Base-by-base conservation (phyloP, 2,329 filamentous ascomycete genomes). In the Cordyceps javanica region DNA sequence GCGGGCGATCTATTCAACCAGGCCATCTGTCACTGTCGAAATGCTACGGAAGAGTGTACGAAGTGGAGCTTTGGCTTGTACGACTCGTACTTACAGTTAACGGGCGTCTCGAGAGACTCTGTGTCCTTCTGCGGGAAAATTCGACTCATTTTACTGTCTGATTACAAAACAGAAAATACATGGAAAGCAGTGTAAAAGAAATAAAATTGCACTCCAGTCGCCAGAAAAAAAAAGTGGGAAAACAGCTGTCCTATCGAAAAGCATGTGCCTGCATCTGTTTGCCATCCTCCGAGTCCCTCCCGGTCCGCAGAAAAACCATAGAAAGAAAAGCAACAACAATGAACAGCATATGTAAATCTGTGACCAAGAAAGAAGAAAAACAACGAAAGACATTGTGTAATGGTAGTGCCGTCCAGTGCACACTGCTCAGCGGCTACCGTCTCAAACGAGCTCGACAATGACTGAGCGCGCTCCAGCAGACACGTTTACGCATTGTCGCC, bases 171-270 rank as follows among this genome's bases (percentile, higher is more conserved):
- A 21, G 57, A 58, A 50, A 44, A 55, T 60, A 59, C 50, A 38
- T 45, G 59, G 62, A 62, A 62, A 68, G 62, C 66, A 69, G 66
- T 67, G 64, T 71, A 55, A 55, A 46, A 55, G 39, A 55, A 21
- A 70, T 70, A 72, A 66, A 74, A 75, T 73, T 75, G 70, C 75
- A 78, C 75, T 75, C 75, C 76, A 73, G 73, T 78, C 75, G 76
- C 76, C 76, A 75, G 75, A 75, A 64, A 26, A 50, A 25, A 16
- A 42, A 41, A 50, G 34, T 26, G 42, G 32, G 11, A 57, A 50
- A 50, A 57, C 32, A 59, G 52, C 57, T 72, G 67, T 75, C 75
- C 74, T 76, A 77, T 77, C 71, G 67, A 76, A 55, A 55, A 74
- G 68, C 65, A 70, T 68, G 51, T 45, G 51, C 30, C 68, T 67